phyloP scores from a whole-genome alignment of 2,329 filamentous ascomycete genomes.

The Hymenoscyphus linearis region DNA sequence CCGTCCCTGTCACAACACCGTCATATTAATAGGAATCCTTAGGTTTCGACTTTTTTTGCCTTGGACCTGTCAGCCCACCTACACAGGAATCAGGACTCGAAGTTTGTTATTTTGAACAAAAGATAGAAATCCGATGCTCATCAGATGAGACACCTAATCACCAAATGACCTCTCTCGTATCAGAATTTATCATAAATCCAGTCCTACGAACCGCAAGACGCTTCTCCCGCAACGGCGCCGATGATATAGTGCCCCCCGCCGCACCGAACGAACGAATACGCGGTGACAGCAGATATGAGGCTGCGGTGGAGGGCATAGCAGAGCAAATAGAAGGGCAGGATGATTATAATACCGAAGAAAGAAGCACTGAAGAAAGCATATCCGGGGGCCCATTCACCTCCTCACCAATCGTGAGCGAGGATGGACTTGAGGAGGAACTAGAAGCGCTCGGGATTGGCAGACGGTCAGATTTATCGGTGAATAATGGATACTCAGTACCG shows the following conservation, averaged over 20 bases:
- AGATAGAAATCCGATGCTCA: background rate
- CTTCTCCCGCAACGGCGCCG: slow-evolving; percentile 44
- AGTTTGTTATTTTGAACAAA: background rate
- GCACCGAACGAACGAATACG: slow-evolving; percentile 18
- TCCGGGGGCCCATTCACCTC: slow-evolving; percentile 18
- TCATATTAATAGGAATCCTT: background rate
- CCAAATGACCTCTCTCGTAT: slow-evolving; percentile 57
- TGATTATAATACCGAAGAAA: background rate
- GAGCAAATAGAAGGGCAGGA: slow-evolving; percentile 17
- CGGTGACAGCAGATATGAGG: slow-evolving; percentile 17
- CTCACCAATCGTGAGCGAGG: slow-evolving; percentile 25
- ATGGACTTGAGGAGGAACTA: slow-evolving; percentile 23
- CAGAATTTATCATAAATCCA: slow-evolving; percentile 61
- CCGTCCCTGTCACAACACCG: background rate
- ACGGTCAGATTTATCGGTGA: slow-evolving; percentile 8
- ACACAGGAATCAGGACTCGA: slow-evolving; percentile 2
- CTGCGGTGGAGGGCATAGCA: slow-evolving; percentile 24
- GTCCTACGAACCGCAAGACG: slow-evolving; percentile 61
- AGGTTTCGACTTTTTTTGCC: background rate
- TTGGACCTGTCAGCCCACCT: background rate
- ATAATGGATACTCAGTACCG: slow-evolving; percentile 10
- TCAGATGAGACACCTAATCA: slow-evolving; percentile 18
- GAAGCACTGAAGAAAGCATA: slow-evolving; percentile 7
- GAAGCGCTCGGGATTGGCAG: slow-evolving; percentile 12
- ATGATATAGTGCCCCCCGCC: slow-evolving; percentile 31